Base-by-base conservation (phyloP, 1,139 yeast species). In the Hyphopichia wangnamkhiaoensis region DNA sequence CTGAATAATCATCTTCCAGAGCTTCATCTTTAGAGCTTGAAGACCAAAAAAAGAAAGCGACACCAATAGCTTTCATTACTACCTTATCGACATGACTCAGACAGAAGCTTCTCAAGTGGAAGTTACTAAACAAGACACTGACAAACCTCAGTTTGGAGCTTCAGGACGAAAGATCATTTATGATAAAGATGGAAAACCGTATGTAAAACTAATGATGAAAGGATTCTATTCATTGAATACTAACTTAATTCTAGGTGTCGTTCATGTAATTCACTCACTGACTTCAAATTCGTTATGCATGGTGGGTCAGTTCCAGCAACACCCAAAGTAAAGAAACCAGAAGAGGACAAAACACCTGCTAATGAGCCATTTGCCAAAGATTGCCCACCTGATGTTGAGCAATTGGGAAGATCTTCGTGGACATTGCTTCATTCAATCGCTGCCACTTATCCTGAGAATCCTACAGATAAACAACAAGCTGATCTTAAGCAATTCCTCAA, bases 161-260 rank as follows among this genome's bases (percentile, higher is more conserved):
- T 58, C 77, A 20, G 95, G 96, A 0, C 72, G 85, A 39, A 81
- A 79, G 52, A 84, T 89, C 46, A 64, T 88, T 18, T 84, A 86
- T 43, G 96, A 88, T 52, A 82, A 87, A 56, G 84, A 90, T 60
- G 97, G 97, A 1, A 89, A 87, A 62, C 96, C 96, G 86, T 86
- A 73, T 54, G 93, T 51, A 38, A 29, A 34, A 38, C 25, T 33
- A 38, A 34, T 26, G 21, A 31, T 25, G n/a, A n/a, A n/a, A n/a
- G n/a, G n/a, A n/a, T n/a, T n/a, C n/a, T n/a, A 38, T 25, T 20
- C 41, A 38, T 44, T 39, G 23, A 25, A 17, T 37, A 56, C 61
- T 56, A 55, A 54, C 56, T 20, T 9, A 44, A 39, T 24, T 33
- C 4, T 41, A 81, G 87, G 39, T 89, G 97, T 56, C 91, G 95